phyloP scores from a whole-genome alignment of 1,139 yeast species.

The Suhomyces kunorum region DNA sequence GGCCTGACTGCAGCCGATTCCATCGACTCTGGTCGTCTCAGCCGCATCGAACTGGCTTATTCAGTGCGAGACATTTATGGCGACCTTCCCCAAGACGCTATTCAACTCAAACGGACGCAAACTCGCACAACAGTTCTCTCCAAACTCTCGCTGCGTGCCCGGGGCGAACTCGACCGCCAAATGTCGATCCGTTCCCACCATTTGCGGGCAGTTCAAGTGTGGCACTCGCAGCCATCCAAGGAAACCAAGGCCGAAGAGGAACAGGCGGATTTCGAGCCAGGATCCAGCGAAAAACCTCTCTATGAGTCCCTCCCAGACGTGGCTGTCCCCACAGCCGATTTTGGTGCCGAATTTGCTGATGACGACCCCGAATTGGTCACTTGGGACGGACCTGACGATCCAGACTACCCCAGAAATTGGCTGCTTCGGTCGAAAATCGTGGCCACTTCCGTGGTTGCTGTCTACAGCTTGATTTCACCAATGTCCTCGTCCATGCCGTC shows the following conservation, averaged over 20 bases:
- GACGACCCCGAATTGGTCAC: conserved; percentile 65
- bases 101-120: conserved; percentile 36
- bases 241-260: conserved; percentile 7
- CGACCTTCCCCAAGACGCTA: conserved; percentile 27
- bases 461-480: conserved; percentile 58
- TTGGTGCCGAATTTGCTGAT: conserved; percentile 50
- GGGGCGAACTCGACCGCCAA: conserved; percentile 11
- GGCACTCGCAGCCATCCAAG: conserved; percentile 4
- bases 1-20: conserved; percentile 2
- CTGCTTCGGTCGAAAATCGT: conserved; percentile 35
- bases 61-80: conserved; percentile 23
- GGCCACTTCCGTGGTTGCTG: conserved; percentile 50
- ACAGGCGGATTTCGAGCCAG: conserved; percentile 2
- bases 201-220: not conserved
- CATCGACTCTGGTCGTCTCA: conserved; percentile 5
- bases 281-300: conserved; percentile 4
- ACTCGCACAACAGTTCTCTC: conserved; percentile 42
- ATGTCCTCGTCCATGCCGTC: conserved; percentile 61
- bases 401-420: conserved; percentile 66
- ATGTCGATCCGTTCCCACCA: not conserved
- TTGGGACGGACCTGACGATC: conserved; percentile 66
- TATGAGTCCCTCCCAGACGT: conserved; percentile 35
- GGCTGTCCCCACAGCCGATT: conserved; percentile 44
- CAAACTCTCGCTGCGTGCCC: conserved; percentile 34
- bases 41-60: conserved; percentile 11